Base-by-base conservation (phyloP, 306 rosid species). In the Macrotyloma uniflorum region DNA sequence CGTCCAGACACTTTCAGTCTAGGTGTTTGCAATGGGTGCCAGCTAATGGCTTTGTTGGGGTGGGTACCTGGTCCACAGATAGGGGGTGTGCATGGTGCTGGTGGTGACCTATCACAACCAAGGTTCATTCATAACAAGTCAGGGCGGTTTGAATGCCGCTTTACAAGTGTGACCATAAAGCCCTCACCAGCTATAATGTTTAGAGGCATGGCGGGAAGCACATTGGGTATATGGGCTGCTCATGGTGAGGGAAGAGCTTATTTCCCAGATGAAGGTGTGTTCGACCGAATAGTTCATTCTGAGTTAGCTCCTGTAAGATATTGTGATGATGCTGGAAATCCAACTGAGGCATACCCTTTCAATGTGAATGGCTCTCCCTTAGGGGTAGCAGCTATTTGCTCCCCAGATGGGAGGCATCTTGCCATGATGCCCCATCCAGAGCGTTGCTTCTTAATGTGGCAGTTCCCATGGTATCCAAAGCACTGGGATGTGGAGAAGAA, bases 341-440 rank as follows among this genome's bases (percentile, higher is more conserved):
- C 87, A 38, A 89, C 98, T 0, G 94, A 90, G 83, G 59, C 63
- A 3, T 94, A 94, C 79, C 98, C 98, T 43, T 94, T 94, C 88
- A 94, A 91, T 82, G 67, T 84, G 55, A 94, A 91, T 72, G 98
- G 97, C 58, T 94, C 98, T 73, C 94, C 98, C 5, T 79, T 91
- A n/a, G 98, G 97, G 42, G 74, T 94, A 50, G 97, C 96, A 0
- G 97, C 97, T 46, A 89, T 94, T 81, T 94, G 98, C 82, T 94
- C 98, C 16, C 96, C 94, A 8, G 90, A 94, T 71, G 98, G 98
- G 50, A 82, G 98, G 82, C 98, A 93, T 85, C 93, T 93, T 59
- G 98, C 97, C 50, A 90, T 93, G 93, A 93, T 93, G 98, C 98
- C 98, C 86, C 98, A 93, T 82, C 98, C 97, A 1, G 98, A 93